These are phyloP conservation scores for Aspergillus coremiiformis DNA, from an alignment of 495 filamentous ascomycete species.

Conservation along the genomic window DNA sequence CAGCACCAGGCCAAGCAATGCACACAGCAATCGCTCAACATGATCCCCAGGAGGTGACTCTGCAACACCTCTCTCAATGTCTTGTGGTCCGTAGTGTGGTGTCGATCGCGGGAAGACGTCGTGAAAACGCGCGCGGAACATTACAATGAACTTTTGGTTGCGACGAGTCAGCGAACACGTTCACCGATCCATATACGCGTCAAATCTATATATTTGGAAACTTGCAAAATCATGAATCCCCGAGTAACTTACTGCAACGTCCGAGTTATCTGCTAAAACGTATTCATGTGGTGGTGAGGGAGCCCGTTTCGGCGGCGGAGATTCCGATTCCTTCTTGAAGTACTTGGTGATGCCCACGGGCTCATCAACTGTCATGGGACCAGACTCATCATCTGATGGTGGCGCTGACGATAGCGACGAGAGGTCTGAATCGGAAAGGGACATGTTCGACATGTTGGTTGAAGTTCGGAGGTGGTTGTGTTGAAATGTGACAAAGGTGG, in stretches of 20 bases:
- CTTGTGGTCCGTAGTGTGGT: conserved; percentile 85
- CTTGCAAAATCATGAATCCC: conserved; percentile 6
- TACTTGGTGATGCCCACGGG: conserved; percentile 40
- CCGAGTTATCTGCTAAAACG: conserved; percentile 77
- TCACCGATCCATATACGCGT: conserved; percentile 25
- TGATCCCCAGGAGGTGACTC: conserved; percentile 72
- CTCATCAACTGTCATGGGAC: conserved; percentile 34
- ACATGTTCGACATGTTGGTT: conserved; percentile 35
- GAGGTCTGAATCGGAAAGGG: conserved; percentile 45
- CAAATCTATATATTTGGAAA: conserved; percentile 13
- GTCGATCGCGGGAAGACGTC: conserved; percentile 82
- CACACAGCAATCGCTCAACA: conserved; percentile 82
- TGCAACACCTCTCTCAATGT: conserved; percentile 79
- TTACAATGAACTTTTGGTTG: conserved; percentile 79
- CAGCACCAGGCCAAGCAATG: conserved; percentile 74
- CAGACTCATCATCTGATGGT: conserved; percentile 48
- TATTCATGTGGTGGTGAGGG: conserved; percentile 85
- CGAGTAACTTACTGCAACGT: conserved; percentile 68
- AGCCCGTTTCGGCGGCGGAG: conserved; percentile 65
- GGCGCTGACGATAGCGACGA: conserved; percentile 55
- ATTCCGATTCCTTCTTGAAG: conserved; percentile 45
- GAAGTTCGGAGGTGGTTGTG: conserved; percentile 19
- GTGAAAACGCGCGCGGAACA: conserved; percentile 90
- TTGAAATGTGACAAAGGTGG: conserved; percentile 22
- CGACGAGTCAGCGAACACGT: conserved; percentile 35